Evolutionary conservation across 257 asterid genomes (phyloP).

Genomic region (Fraxinus anomala): DNA sequence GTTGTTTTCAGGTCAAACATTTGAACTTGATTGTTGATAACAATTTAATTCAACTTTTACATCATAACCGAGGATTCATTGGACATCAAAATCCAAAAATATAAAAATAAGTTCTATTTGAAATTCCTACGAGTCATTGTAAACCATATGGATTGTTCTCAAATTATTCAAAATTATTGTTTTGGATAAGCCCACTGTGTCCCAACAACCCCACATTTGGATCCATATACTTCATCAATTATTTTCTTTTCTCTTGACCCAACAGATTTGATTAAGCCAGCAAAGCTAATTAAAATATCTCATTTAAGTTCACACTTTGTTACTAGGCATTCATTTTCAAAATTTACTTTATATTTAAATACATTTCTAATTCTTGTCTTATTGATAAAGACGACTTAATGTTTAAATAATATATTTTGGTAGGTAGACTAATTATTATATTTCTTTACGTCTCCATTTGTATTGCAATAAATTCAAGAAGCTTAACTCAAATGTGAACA

Average conservation of each 20-base stretch:
- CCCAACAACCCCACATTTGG: background rate
- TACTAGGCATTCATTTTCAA: too few relatives aligned
- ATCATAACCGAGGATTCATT: too few relatives aligned
- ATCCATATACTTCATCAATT: background rate
- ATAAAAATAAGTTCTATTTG: background rate
- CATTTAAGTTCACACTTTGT: too few relatives aligned
- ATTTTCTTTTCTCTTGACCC: background rate
- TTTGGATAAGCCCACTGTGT: background rate
- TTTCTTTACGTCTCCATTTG: too few relatives aligned
- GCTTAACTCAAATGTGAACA: background rate
- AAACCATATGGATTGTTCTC: background rate
- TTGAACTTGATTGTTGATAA: too few relatives aligned
- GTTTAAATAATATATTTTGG: background rate
- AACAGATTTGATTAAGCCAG: background rate
- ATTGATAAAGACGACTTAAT: background rate
- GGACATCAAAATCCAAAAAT: too few relatives aligned
- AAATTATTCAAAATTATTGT: too few relatives aligned
- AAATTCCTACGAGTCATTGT: background rate
- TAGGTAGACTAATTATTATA: too few relatives aligned
- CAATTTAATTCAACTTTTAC: too few relatives aligned
- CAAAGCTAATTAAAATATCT: background rate
- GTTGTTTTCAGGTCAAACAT: too few relatives aligned
- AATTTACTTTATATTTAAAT: too few relatives aligned
- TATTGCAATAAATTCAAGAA: background rate
- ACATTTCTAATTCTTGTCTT: background rate